phyloP scores from a whole-genome alignment of 257 asterid genomes.

The Striga asiatica region DNA sequence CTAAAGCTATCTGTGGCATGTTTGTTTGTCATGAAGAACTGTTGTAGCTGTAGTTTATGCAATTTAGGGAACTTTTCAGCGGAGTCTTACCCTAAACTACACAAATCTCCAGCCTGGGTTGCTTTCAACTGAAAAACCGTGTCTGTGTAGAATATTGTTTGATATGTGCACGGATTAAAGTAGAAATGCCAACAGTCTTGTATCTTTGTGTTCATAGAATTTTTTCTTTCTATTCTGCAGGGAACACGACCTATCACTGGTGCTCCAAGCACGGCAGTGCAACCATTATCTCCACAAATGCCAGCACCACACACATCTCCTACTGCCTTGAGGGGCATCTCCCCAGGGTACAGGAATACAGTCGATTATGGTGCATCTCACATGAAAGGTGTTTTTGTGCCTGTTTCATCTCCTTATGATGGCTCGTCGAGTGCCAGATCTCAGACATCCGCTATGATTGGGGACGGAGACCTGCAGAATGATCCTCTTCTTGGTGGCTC shows the following conservation, averaged over 20 bases:
- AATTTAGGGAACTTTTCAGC: background rate
- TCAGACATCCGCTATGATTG: constrained; percentile 58
- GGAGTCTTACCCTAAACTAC: background rate
- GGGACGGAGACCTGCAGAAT: constrained; percentile 64
- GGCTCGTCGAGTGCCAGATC: constrained; percentile 52
- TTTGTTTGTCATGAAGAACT: background rate
- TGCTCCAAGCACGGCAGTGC: constrained; percentile 31
- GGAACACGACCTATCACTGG: constrained; percentile 36
- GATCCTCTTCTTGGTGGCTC: constrained; percentile 80
- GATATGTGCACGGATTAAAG: background rate
- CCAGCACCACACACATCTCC: constrained; percentile 52
- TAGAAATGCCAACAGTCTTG: background rate
- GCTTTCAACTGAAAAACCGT: background rate
- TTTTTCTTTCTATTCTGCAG: constrained; percentile 31
- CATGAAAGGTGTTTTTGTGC: constrained; percentile 46
- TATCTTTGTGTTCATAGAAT: constrained; percentile 11
- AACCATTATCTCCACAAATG: constrained; percentile 45
- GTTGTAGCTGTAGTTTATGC: background rate
- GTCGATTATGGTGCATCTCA: constrained; percentile 44
- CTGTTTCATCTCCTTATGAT: constrained; percentile 70
- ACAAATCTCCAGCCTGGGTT: background rate
- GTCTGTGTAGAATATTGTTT: background rate
- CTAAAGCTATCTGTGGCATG: background rate
- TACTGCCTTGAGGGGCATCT: constrained; percentile 45
- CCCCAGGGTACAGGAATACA: constrained; percentile 46